These are phyloP conservation scores for Speleostelium caveatum DNA, from an alignment of 78 protist genomes.

Conservation along the genomic window DNA sequence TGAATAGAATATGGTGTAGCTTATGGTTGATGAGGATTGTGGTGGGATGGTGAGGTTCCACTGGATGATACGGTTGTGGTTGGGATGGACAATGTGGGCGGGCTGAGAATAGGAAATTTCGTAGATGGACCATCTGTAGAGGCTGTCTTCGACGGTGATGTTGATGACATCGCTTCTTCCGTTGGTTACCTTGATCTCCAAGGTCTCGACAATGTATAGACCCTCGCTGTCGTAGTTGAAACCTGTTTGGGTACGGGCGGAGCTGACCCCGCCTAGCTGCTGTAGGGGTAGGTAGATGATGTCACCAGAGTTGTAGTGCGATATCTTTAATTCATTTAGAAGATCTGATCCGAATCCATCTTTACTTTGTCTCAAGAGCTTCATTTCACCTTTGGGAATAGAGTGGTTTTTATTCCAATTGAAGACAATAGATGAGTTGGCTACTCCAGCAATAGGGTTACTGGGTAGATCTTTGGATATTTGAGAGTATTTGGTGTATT, in stretches of 20 bases:
- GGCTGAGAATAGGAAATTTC: constrained; percentile 20
- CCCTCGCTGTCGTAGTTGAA: constrained; percentile 49
- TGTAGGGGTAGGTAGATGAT: constrained; percentile 41
- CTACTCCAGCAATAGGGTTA: background rate
- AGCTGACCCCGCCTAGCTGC: constrained; percentile 26
- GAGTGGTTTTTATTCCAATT: constrained; percentile 34
- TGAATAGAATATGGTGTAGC: constrained; percentile 29
- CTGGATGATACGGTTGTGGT: constrained; percentile 45
- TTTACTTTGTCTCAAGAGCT: constrained; percentile 39
- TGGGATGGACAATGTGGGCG: constrained; percentile 17
- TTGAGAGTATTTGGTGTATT: constrained; percentile 46
- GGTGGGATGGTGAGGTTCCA: constrained; percentile 67
- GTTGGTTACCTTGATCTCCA: constrained; percentile 35
- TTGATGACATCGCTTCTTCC: constrained; percentile 55
- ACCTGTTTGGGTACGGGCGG: constrained; percentile 65
- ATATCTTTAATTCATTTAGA: constrained; percentile 18
- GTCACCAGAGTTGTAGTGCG: constrained; percentile 34
- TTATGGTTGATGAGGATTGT: constrained; percentile 12
- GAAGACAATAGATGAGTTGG: constrained; percentile 33
- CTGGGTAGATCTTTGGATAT: constrained; percentile 6
- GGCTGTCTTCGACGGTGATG: constrained; percentile 37
- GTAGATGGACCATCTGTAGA: constrained; percentile 32
- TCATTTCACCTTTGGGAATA: constrained; percentile 52
- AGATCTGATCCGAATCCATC: constrained; percentile 60
- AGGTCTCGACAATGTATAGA: constrained; percentile 49